Percentiles rank a stretch among this genome's conserved stretches.
These are phyloP conservation scores for Alternaria postmessia DNA, from an alignment of 2,329 filamentous ascomycete species.

Conservation along the genomic window DNA sequence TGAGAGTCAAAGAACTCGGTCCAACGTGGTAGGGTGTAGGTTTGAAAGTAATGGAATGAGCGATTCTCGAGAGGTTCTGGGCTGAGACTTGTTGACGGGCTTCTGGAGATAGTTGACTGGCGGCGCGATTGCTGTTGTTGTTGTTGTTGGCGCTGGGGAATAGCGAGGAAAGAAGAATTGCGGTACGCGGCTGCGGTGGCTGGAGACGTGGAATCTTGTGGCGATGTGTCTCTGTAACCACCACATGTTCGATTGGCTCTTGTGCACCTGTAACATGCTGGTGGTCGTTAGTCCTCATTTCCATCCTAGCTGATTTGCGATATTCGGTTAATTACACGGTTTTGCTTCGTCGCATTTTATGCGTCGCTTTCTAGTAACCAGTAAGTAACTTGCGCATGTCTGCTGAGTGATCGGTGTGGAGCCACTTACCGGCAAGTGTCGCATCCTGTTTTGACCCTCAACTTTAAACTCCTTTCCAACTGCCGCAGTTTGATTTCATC, in stretches of 20 bases:
- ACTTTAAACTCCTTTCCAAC: not conserved
- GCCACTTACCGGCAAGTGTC: not conserved
- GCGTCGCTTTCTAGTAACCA: too few species aligned
- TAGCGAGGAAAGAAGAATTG: not conserved
- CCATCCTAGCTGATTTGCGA: too few species aligned
- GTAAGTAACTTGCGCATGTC: too few species aligned
- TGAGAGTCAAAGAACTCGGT: not conserved
- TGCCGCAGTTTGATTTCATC: not conserved
- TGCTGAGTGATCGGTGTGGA: not conserved
- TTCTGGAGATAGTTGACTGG: not conserved
- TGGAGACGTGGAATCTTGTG: too few species aligned
- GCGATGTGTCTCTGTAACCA: too few species aligned
- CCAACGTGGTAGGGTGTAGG: not conserved
- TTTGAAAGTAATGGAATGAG: not conserved
- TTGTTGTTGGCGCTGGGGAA: not conserved
- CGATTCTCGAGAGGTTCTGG: not conserved
- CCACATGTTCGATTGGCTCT: too few species aligned
- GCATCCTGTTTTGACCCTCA: not conserved
- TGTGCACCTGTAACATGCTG: too few species aligned
- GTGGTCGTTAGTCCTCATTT: too few species aligned
- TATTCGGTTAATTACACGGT: too few species aligned
- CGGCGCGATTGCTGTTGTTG: not conserved
- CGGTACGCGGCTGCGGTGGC: too few species aligned
- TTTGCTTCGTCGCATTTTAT: too few species aligned
- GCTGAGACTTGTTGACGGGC: not conserved